Base-by-base conservation (phyloP, 176 grass and related monocot genomes). In the Paspalum vaginatum region DNA sequence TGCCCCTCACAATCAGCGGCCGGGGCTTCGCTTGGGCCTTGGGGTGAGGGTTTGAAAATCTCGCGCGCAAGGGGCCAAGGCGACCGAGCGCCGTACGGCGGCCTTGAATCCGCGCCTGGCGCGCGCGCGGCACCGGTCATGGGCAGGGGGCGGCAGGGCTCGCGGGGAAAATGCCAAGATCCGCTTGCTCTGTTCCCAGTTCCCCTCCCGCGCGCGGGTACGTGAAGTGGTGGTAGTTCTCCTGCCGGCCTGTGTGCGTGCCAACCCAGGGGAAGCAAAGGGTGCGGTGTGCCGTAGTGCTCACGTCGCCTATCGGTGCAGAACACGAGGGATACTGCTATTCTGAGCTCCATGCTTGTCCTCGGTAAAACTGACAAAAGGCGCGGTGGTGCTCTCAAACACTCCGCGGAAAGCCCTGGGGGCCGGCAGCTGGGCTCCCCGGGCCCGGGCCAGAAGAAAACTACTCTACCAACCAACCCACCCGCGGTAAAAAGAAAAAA, bases 61-160 rank as follows among this genome's bases (percentile, higher is more conserved):
- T 22, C 3, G 22, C 6, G 72, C 38, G 79, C 17, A 72, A 65
- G 15, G 18, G 57, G 74, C 66, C 66, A 83, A 60, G 5, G 72
- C 62, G 45, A 25, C 12, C 43, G 51, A 25, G 12, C 43, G 51
- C 81, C 75, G 86, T 84, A 68, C 75, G 12, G 32, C 32, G 32
- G 32, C 38, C 61, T 87, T 83, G 74, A 49, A n/a, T n/a, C n/a
- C n/a, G n/a, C 41, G 72, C 79, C 73, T 83, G 85, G 71, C 56
- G 53, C 61, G 71, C 52, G 72, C 74, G 15, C 18, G 46, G 52
- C 56, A 61, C 21, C 38, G 65, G 80, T 42, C 57, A 12, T 37
- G 61, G 48, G 21, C 15, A 14, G 22, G n/a, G 63, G 79, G 51
- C 80, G 70, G 39, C 39, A 9, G 8, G 9, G 48, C 12, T 7